A percentile compares a stretch with the other conserved stretches of the same genome.
These are phyloP conservation scores for Dactylellina leptospora DNA, from an alignment of 2,329 filamentous ascomycete species.

Conservation along the genomic window DNA sequence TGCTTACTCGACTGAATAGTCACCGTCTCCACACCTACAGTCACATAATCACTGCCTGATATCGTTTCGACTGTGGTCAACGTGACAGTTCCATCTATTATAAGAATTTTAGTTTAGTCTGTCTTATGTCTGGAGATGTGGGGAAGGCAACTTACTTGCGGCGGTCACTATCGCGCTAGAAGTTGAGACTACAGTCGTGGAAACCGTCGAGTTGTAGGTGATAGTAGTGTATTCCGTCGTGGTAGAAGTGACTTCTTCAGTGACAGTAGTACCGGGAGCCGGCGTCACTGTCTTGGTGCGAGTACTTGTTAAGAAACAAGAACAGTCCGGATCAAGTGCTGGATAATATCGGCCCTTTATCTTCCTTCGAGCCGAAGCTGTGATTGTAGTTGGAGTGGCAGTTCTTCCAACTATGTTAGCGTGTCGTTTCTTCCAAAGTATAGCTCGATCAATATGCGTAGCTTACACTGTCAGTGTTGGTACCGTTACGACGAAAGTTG, in stretches of 20 bases:
- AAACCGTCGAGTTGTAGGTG: conserved; percentile 44
- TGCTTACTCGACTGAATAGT: conserved; percentile 48
- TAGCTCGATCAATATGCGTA: no score
- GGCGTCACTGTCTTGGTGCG: conserved; percentile 33
- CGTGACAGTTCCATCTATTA: conserved; percentile 35
- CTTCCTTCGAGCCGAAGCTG: conserved; percentile 6
- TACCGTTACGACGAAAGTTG: conserved; percentile 14
- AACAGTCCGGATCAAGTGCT: conserved; percentile 41
- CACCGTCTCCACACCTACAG: conserved; percentile 17
- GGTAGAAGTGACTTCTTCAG: conserved; percentile 19
- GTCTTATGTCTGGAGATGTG: background rate
- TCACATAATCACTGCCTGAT: conserved; percentile 20
- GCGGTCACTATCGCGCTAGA: conserved; percentile 19
- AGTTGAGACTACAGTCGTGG: conserved; percentile 30
- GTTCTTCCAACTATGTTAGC: conserved; percentile 7
- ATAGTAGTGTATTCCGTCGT: conserved; percentile 44
- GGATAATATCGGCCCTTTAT: conserved; percentile 31
- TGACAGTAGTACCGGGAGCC: conserved; percentile 13
- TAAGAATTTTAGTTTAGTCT: background rate
- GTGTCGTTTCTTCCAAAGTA: no score
- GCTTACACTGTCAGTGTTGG: conserved; percentile 41
- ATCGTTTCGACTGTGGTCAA: conserved; percentile 23
- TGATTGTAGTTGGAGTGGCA: conserved; percentile 23
- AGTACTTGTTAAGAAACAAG: conserved; percentile 45
- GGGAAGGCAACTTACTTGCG: conserved; percentile 25